Conservation (phyloP, 2,329 filamentous ascomycete genomes). For the Magnaporthales sp. region DNA sequence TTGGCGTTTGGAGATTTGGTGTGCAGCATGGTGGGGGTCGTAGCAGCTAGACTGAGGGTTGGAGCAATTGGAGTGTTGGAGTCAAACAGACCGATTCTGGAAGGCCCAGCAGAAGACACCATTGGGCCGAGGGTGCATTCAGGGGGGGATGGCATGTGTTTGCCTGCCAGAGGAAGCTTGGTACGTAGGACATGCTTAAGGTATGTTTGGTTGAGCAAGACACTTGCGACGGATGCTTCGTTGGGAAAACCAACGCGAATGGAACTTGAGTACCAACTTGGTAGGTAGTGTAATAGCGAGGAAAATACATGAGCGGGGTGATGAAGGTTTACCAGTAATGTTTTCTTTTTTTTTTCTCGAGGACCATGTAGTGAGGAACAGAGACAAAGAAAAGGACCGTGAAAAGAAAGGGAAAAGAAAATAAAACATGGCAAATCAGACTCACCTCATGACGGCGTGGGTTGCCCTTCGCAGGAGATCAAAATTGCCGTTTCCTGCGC, state of each 20-base stretch:
- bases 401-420: neutral
- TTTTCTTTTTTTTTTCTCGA: neutral
- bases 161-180: neutral
- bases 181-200: neutral
- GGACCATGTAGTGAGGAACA: neutral
- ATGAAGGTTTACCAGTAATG: neutral
- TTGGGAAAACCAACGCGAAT: neutral
- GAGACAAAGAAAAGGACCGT: neutral
- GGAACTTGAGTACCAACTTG: neutral
- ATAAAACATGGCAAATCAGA: neutral
- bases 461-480: constrained; percentile 52
- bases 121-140: neutral
- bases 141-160: neutral
- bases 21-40: neutral
- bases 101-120: neutral
- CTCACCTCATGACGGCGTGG: constrained; percentile 53
- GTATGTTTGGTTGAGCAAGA: neutral
- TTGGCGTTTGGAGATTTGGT: neutral
- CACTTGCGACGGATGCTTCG: neutral
- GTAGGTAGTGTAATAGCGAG: neutral
- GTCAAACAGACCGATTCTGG: neutral
- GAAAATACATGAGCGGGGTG: neutral
- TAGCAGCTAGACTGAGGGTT: neutral
- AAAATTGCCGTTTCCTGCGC: constrained; percentile 19
- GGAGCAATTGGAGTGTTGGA: neutral